phyloP scores from a whole-genome alignment of 805 yeast species.

The Nakazawaea laoshanensis region DNA sequence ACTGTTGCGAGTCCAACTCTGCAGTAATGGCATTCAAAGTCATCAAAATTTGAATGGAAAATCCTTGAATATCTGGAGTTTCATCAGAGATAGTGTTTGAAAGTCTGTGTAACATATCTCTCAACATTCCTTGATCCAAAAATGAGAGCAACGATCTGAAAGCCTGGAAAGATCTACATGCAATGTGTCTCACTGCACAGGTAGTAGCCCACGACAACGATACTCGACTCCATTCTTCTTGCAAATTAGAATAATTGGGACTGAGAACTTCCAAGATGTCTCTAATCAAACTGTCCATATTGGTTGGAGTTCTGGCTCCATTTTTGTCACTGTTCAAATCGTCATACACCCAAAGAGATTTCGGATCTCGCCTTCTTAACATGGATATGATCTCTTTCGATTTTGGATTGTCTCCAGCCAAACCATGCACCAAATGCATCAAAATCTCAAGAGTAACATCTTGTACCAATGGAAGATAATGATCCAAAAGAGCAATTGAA shows the following conservation, averaged over 20 bases:
- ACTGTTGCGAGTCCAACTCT: conserved; percentile 66
- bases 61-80: conserved; percentile 85
- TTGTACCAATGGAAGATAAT: conserved; percentile 74
- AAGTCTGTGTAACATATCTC: conserved; percentile 88
- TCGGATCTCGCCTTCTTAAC: conserved; percentile 45
- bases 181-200: conserved; percentile 94
- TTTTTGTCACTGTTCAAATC: conserved; percentile 69
- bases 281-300: conserved; percentile 71
- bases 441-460: conserved; percentile 76
- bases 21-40: conserved; percentile 89
- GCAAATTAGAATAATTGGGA: conserved; percentile 41
- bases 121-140: conserved; percentile 79
- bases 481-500: conserved; percentile 76
- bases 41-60: conserved; percentile 95
- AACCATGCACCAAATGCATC: conserved; percentile 61
- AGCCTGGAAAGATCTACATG: conserved; percentile 92
- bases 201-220: conserved; percentile 94
- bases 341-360: conserved; percentile 74
- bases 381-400: conserved; percentile 48
- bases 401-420: conserved; percentile 45
- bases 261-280: conserved; percentile 51
- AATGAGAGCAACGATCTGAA: conserved; percentile 78
- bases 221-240: conserved; percentile 76
- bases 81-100: conserved; percentile 92
- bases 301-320: conserved; percentile 79